Percentiles rank a stretch among this genome's conserved stretches.
Evolutionary conservation across 805 yeast genomes (phyloP).

Genomic region (Pichia cephalocereana): DNA sequence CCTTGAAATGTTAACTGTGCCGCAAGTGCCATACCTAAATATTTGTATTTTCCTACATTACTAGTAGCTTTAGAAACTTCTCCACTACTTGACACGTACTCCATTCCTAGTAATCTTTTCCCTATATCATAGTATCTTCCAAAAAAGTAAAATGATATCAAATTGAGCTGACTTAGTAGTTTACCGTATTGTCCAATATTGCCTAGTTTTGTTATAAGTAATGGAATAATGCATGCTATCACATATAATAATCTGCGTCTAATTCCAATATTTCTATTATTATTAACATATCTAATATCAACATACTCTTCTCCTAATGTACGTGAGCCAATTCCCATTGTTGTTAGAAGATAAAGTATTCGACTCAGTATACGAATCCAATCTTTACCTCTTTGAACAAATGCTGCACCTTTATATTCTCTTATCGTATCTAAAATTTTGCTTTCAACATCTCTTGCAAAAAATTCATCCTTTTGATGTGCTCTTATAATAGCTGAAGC

Average conservation of each 20-base stretch:
- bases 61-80: constrained; percentile 25
- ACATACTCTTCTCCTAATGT: constrained; percentile 95
- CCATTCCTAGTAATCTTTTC: constrained; percentile 68
- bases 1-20: constrained; percentile 38
- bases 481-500: constrained; percentile 90
- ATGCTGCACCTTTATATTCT: constrained; percentile 51
- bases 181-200: background rate
- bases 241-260: background rate
- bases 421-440: constrained; percentile 51
- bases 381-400: constrained; percentile 52
- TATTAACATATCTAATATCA: constrained; percentile 58
- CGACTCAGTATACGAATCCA: constrained; percentile 53
- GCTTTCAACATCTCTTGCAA: constrained; percentile 44
- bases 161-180: background rate
- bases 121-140: constrained; percentile 77
- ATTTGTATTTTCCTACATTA: constrained; percentile 56
- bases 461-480: constrained; percentile 79
- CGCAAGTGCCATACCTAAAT: constrained; percentile 57
- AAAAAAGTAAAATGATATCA: background rate
- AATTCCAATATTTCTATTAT: constrained; percentile 44
- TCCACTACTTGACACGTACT: constrained; percentile 68
- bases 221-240: background rate
- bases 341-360: constrained; percentile 56
- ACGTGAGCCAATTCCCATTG: constrained; percentile 67
- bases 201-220: background rate